Evolutionary conservation across 2,329 filamentous ascomycete species (phyloP), one percentile per base, ranked within the genome.

Genomic region (Trichothecium sympodiale): DNA sequence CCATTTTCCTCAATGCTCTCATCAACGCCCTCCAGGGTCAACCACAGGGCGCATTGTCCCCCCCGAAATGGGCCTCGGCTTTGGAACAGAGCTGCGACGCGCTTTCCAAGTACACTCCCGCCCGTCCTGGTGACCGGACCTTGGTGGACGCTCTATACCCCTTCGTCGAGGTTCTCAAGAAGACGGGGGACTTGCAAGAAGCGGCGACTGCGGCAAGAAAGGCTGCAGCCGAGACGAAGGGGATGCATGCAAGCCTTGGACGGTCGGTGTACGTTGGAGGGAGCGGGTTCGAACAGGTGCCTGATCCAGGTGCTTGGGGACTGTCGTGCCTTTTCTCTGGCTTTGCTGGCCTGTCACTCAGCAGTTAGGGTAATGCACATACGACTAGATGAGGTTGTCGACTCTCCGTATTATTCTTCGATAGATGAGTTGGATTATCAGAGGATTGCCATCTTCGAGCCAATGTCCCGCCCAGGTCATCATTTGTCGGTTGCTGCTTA

Each of bases 1-100:
- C 85, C 51, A 94, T 95, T 55, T 94, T 94, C 67, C 68, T 94
- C 41, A 94, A 94, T 54, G 78, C 86, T 0, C 76, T 94, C 5
- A 77, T 84, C 16, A 74, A 81, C 43, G 77, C 69, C 3, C 62
- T 77, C 14, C 64, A 64, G 30, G 53, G 52, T 5, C 57, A 63
- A 9, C 51, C 57, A 0, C 51, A 61, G 3, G 62, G 64, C 8
- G 49, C 56, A 5, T 58, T 59, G 3, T 59, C 59, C 4, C 48
- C 61, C 5, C 47, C 62, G 30, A 43, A 62, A 46, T 69, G 72
- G 78, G 60, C 78, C 3, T 63, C 69, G 23, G 88, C 87, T 1
- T 65, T 95, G 12, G 66, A 77, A 43, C 69, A 77, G 46, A 83
- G 85, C 36, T 74, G 81, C 42, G 66, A 77, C 15, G 77, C 80